Evolutionary conservation across 768 basidiomycete species (phyloP), one percentile per base, ranked within the genome.

Genomic region (Mycena capillaripes): DNA sequence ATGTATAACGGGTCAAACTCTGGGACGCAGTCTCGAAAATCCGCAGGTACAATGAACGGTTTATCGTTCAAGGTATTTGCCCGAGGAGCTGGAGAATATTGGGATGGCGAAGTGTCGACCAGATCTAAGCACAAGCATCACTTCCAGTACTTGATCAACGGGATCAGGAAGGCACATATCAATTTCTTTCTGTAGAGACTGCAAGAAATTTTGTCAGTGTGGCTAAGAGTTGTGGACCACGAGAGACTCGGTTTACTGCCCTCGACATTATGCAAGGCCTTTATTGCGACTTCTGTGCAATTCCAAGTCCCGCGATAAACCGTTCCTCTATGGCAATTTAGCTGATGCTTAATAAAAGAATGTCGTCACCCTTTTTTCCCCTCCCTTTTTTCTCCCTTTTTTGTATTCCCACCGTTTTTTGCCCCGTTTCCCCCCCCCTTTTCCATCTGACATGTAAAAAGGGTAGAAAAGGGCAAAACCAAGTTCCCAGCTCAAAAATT

Each of bases 51-150:
- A 48, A 70, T 63, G 40, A 70, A 70, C 16, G 68, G 68, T 44
- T 46, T 61, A 40, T 70, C 68, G 16, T 70, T 60, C 32, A 70
- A 27, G 11, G 53, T 63, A 19, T 70, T 70, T 14, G 68, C 68
- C 7, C 68, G 3, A 70, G 42, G 53, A 70, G 63, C 30, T 70
- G 90, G 50, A 94, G 92, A 76, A 94, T 92, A 72, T 94, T 88
- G 36, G 92, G 89, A 80, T 94, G 93, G 71, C 93, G 93, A 50
- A 94, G 81, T 7, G 52, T 56, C 16, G 64, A 55, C 64, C 64
- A 66, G 64, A 66, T 64, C 63, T 64, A 52, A 11, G 1, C 4
- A 19, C 0, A 6, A 34, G 17, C 21, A n/a, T n/a, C n/a, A n/a
- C 21, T 5, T 7, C 52, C 32, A 16, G 10, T 23, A 36, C n/a